Conservation (phyloP, 257 asterid genomes). For the Nyctanthes arbortristis region DNA sequence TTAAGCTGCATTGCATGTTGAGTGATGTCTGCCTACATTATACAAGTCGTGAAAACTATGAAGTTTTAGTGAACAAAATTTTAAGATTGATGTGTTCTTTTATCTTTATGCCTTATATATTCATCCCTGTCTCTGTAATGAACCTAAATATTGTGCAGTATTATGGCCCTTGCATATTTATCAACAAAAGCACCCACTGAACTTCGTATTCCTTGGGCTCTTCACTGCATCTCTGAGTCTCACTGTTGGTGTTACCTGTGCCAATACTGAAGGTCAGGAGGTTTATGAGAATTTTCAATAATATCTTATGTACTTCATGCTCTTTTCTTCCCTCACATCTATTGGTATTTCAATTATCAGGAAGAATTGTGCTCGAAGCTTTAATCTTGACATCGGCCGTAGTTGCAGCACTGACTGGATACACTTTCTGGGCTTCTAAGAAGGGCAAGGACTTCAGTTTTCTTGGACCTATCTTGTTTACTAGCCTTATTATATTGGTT, state of each 20-base stretch:
- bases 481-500: slow-evolving; percentile 75
- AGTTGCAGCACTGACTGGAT: slow-evolving; percentile 79
- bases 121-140: slow-evolving; percentile 15
- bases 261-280: slow-evolving; percentile 84
- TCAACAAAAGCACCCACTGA: slow-evolving; percentile 90
- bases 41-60: too few relatives aligned
- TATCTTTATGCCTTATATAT: neutral
- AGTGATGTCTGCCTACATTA: too few relatives aligned
- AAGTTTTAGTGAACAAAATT: too few relatives aligned
- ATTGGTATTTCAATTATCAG: slow-evolving; percentile 36
- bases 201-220: slow-evolving; percentile 89
- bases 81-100: neutral
- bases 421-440: slow-evolving; percentile 98
- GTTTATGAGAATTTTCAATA: slow-evolving; percentile 10
- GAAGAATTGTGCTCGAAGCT: slow-evolving; percentile 89
- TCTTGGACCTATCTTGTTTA: slow-evolving; percentile 91
- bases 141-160: slow-evolving; percentile 41
- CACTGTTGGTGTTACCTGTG: slow-evolving; percentile 90
- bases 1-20: too few relatives aligned
- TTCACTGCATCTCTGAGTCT: slow-evolving; percentile 82
- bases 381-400: slow-evolving; percentile 92
- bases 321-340: slow-evolving; percentile 14
- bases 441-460: slow-evolving; percentile 95
- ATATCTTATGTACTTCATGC: neutral
- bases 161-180: slow-evolving; percentile 86